Evolutionary conservation across 768 basidiomycete species (phyloP), one percentile per base, ranked within the genome.

Genomic region (Suillus subluteus): DNA sequence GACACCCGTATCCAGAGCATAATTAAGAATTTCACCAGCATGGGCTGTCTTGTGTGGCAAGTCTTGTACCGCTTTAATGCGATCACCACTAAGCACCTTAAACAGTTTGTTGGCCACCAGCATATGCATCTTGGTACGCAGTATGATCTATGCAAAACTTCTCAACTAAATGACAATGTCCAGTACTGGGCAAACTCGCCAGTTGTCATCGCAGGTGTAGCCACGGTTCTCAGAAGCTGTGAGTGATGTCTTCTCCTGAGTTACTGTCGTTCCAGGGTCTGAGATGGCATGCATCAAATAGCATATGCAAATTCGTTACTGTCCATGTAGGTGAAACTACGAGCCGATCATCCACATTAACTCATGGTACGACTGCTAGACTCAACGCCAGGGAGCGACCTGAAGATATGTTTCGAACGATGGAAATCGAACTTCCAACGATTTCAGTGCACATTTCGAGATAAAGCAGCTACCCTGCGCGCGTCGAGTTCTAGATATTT

Each of bases 251-350:
- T 59, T 59, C 15, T 38, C 15, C 7, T 12, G 21, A 59, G 26
- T 40, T 32, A 30, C 7, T 12, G 4, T 15, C 12, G 32, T 56
- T 18, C 16, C 0, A 12, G 11, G 21, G 54, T 61, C 63, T 58
- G 30, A 41, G 7, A 58, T 37, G 37, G 8, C 11, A 12, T 21
- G 16, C 3, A 62, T 37, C 32, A 16, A 35, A 64, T 2, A 37
- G 52, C 54, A 58, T 62, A 64, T 41, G 18, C 30, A 30, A 64
- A 64, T 59, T 64, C 58, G 8, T 23, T 64, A 3, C 26, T 64
- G 12, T 18, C 63, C 7, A 21, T 41, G 63, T 62, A 21, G 32
- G 63, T 64, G 11, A 41, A 41, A 12, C 8, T 6, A 30, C 40
- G 11, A 26, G 26, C 40, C 3, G 12, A 21, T 12, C 11, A 13